Conservation (phyloP, 108 stramenopile species). For the Aurantiochytrium sp. region DNA sequence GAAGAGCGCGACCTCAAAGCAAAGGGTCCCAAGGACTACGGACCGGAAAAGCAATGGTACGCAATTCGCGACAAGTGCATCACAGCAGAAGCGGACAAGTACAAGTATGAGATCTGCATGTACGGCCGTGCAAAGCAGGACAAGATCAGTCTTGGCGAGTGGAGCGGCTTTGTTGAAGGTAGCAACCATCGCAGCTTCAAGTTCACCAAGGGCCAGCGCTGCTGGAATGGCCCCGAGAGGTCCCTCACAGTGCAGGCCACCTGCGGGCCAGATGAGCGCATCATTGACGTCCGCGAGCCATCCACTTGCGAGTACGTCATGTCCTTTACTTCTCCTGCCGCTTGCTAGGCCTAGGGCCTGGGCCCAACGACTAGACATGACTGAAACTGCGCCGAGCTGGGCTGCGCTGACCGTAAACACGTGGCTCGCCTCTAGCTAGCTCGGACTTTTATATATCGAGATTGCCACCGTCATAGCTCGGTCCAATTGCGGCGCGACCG, state of each 20-base stretch:
- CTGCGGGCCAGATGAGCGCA: slow-evolving; percentile 44
- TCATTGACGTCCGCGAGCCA: slow-evolving; percentile 49
- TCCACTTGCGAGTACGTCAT: slow-evolving; percentile 50
- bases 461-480: too few species aligned
- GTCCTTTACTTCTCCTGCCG: slow-evolving; percentile 47
- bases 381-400: too few species aligned
- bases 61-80: not conserved
- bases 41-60: not conserved
- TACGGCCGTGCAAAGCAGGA: not conserved
- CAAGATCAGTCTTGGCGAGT: not conserved
- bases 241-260: slow-evolving; percentile 44
- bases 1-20: not conserved
- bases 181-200: slow-evolving; percentile 18
- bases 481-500: too few species aligned
- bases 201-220: slow-evolving; percentile 39
- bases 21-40: not conserved
- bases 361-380: too few species aligned
- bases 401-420: too few species aligned
- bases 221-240: slow-evolving; percentile 52
- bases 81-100: not conserved
- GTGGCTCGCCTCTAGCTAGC: too few species aligned
- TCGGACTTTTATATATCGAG: too few species aligned
- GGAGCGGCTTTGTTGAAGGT: not conserved
- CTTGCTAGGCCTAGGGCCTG: too few species aligned
- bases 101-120: slow-evolving; percentile 19